Conservation (phyloP, 2,329 filamentous ascomycete genomes). For the Alternaria novae-zelandiae region DNA sequence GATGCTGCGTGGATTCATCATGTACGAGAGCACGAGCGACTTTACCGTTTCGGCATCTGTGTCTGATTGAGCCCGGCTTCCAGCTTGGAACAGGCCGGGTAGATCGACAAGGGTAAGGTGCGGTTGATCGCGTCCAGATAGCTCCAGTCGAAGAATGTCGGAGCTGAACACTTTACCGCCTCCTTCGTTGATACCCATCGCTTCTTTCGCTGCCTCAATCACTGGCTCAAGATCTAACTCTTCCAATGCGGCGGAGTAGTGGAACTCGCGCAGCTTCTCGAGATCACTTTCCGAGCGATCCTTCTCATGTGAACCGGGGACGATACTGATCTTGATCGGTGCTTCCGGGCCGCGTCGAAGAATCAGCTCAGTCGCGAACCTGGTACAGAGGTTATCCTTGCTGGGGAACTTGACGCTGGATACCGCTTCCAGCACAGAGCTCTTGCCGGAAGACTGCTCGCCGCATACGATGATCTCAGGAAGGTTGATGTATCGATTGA, state of each 20-base stretch:
- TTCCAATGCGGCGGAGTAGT: slow-evolving; percentile 1
- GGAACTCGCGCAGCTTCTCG: slow-evolving; percentile 11
- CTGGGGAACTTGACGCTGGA: slow-evolving; percentile 65
- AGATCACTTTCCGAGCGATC: slow-evolving; percentile 2
- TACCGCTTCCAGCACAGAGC: slow-evolving; percentile 37
- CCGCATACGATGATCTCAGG: slow-evolving; percentile 46
- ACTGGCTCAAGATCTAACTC: slow-evolving; percentile 14
- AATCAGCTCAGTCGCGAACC: slow-evolving; percentile 67
- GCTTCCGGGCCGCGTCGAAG: slow-evolving; percentile 52
- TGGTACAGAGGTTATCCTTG: slow-evolving; percentile 63
- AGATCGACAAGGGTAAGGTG: slow-evolving; percentile 45
- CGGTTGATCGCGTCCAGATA: slow-evolving; percentile 26
- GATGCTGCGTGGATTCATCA: slow-evolving; percentile 63
- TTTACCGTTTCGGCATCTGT: slow-evolving; percentile 43
- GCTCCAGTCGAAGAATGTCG: slow-evolving; percentile 34
- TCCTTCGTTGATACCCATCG: slow-evolving; percentile 52
- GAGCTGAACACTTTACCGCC: slow-evolving; percentile 23
- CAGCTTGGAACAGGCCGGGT: slow-evolving; percentile 48
- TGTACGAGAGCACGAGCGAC: slow-evolving; percentile 59
- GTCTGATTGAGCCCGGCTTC: slow-evolving; percentile 36
- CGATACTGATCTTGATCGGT: slow-evolving; percentile 53
- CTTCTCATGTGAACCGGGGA: slow-evolving; percentile 13
- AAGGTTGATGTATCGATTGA: slow-evolving; percentile 38
- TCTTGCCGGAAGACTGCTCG: slow-evolving; percentile 35
- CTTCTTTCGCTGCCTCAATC: slow-evolving; percentile 57